Evolutionary conservation across 345 rosid species (phyloP), one percentile per base, ranked within the genome.

Genomic region (Citrus unshiu): DNA sequence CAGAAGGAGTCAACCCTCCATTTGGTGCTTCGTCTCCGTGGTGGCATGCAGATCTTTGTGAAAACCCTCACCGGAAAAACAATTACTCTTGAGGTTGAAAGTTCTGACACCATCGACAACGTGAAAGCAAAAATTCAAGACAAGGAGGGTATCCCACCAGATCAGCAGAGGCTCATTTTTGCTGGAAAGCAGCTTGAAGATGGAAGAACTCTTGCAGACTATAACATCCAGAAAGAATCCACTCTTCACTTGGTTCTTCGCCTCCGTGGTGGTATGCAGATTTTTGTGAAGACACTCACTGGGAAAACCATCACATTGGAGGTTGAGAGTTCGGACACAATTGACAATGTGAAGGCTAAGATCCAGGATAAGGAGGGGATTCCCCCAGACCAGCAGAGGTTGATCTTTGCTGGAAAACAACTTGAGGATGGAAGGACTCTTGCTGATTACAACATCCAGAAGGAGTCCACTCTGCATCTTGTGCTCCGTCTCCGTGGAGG

Each of bases 211-310:
- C 57, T 51, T 51, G 57, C 57, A 14, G 57, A 51, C 21, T 51
- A 51, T 51, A 51, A 51, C 57, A 51, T 51, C 4, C 57, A 51
- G 22, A 51, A 51, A 18, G 57, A 51, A 18, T 51, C 57, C 22
- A 51, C 57, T 51, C 57, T 80, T 9, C 83, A 80, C 18, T 61
- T 80, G 21, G 81, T 78, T 24, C 81, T 78, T 29, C 76, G 81
- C 25, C 81, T 78, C 66, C 81, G 81, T 18, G 81, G 81, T 1
- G 80, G 73, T 70, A 51, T 51, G 57, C 57, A 51, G 57, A 51
- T 51, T 51, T 51, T 51, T 51, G 57, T 51, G 57, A 51, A 51
- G 57, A 51, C 57, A 5, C 57, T 51, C 2, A 51, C 57, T 18
- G 57, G 57, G 2, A 51, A 51, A 51, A 54, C 58, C 21, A 54